phyloP scores from a whole-genome alignment of 2,329 filamentous ascomycete genomes.

The Penicillium olsonii region DNA sequence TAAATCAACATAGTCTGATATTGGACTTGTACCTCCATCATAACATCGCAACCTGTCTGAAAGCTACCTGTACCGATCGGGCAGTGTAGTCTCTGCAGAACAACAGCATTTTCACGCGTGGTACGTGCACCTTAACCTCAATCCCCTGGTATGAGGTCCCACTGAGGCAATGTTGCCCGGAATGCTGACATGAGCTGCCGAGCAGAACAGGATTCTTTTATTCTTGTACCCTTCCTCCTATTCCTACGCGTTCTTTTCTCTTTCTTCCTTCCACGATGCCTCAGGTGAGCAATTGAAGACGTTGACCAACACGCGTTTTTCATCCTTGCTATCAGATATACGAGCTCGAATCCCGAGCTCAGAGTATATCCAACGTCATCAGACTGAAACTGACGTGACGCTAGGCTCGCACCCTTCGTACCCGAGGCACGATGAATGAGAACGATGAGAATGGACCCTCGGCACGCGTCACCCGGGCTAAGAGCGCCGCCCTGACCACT shows the following conservation, averaged over 20 bases:
- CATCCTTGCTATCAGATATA: not conserved
- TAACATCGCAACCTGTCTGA: conserved; percentile 18
- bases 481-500: conserved; percentile 69
- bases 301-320: conserved; percentile 25
- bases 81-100: conserved; percentile 24
- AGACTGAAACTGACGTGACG: conserved; percentile 11
- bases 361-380: not conserved
- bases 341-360: not conserved
- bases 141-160: conserved; percentile 36
- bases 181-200: conserved; percentile 38
- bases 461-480: conserved; percentile 88
- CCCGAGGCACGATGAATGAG: conserved; percentile 80
- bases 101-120: conserved; percentile 38
- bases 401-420: conserved; percentile 69
- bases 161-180: conserved; percentile 32
- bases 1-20: conserved; percentile 31
- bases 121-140: conserved; percentile 34
- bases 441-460: conserved; percentile 86
- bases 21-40: conserved; percentile 26
- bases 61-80: conserved; percentile 17
- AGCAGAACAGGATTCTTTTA: conserved; percentile 32
- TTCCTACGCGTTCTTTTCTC: conserved; percentile 21
- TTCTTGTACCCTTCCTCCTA: conserved; percentile 25
- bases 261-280: conserved; percentile 51
- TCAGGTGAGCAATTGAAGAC: conserved; percentile 50